These are phyloP conservation scores for Nigrospora osmanthi DNA, from an alignment of 2,329 filamentous ascomycete genomes.

Conservation along the genomic window DNA sequence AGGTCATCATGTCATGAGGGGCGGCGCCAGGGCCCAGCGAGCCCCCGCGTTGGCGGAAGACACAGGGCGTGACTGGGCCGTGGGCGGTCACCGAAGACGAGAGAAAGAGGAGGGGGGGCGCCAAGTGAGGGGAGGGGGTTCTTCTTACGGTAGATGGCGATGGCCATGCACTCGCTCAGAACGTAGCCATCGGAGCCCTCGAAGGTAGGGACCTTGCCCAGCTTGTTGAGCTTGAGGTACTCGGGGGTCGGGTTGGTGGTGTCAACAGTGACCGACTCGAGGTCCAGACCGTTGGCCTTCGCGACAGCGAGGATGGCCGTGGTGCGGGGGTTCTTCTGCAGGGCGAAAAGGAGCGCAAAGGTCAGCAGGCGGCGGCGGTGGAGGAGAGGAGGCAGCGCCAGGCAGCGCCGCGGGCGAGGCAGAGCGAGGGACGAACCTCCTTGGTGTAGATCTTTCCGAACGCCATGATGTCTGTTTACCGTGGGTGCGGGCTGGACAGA, in stretches of 20 bases:
- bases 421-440: slow-evolving; percentile 46
- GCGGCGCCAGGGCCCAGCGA: slow-evolving; percentile 7
- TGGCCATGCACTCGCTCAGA: slow-evolving; percentile 85
- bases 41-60: slow-evolving; percentile 4
- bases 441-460: slow-evolving; percentile 97
- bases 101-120: slow-evolving; percentile 8
- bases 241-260: slow-evolving; percentile 60
- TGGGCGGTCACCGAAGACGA: slow-evolving; percentile 1
- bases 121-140: not conserved
- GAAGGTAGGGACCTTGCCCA: slow-evolving; percentile 90
- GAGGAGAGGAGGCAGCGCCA: slow-evolving; percentile 2
- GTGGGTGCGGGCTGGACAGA: slow-evolving; percentile 11
- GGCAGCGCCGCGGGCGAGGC: slow-evolving; percentile 4
- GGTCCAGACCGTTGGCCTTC: slow-evolving; percentile 92
- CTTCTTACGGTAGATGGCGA: slow-evolving; percentile 89
- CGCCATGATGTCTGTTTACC: slow-evolving; percentile 53
- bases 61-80: slow-evolving; percentile 2
- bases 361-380: not conserved
- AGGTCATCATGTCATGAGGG: slow-evolving; percentile 54
- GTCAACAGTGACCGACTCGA: slow-evolving; percentile 74
- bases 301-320: slow-evolving; percentile 85
- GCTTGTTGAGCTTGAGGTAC: slow-evolving; percentile 78
- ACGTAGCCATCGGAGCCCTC: slow-evolving; percentile 85
- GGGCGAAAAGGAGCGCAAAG: not conserved
- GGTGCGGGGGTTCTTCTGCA: slow-evolving; percentile 66